Evolutionary conservation across 441 rosid genomes (phyloP), one percentile per base, ranked within the genome.

Genomic region (Capsella rubella): DNA sequence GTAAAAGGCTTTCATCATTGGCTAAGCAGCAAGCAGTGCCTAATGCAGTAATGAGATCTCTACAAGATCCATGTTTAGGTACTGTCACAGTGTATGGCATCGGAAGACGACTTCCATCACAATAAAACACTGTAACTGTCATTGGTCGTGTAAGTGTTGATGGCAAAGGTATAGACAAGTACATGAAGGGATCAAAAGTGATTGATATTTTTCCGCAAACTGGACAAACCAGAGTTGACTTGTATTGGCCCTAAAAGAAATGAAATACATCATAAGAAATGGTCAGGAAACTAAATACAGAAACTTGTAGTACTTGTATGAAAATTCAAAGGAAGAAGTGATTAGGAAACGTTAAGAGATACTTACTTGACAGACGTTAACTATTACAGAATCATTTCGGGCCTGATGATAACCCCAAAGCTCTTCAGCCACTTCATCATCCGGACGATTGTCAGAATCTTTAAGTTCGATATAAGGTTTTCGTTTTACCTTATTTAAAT

Each of bases 101-200:
- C 21, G 83, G 85, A 45, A 84, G 89, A 78, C 60, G 64, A 72
- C 81, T 78, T 80, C 82, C 88, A 79, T 85, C 82, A 25, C 82
- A 79, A 47, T 72, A 76, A 79, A 87, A 80, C 67, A 86, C 81
- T 0, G 87, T 79, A 58, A 87, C 81, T 10, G 87, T 86, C 83
- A 88, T 85, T 64, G 79, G 52, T 75, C 90, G 86, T 2, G 51
- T 61, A 28, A 25, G 89, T 82, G 66, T 82, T 65, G 90, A 84
- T 66, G 90, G 93, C 50, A 88, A 75, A 25, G 93, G 93, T 84
- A 88, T 60, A 28, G 93, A 80, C 43, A 88, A 76, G 76, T 88
- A 88, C 93, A 88, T 88, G 69, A 88, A 88, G 57, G 93, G 93
- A 65, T 88, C 90, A 72, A 86, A 88, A 16, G 93, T 88, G 70